Evolutionary conservation across 2,329 filamentous ascomycete genomes (phyloP).

Genomic region (Sarocladiaceae sp.): DNA sequence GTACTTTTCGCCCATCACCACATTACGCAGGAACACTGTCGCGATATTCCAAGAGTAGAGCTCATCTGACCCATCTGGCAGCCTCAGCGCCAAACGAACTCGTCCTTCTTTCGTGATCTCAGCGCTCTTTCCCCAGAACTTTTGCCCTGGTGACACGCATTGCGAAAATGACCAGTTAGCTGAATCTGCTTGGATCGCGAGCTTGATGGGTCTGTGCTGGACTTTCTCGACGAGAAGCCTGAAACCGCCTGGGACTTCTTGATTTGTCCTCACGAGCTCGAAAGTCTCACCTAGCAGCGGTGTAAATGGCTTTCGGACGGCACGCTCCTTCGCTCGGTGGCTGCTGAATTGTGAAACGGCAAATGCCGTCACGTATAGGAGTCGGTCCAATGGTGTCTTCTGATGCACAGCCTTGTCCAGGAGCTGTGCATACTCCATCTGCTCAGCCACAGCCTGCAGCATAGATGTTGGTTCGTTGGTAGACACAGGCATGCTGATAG

Average conservation of each 20-base stretch:
- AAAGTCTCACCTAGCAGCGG: conserved; percentile 94
- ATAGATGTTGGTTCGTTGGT: conserved; percentile 90
- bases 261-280: conserved; percentile 83
- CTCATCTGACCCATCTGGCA: conserved; percentile 66
- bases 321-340: conserved; percentile 79
- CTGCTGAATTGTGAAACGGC: conserved; percentile 83
- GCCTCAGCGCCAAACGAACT: conserved; percentile 68
- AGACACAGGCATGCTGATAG: conserved; percentile 95
- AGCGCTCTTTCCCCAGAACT: conserved; percentile 97
- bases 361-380: conserved; percentile 85
- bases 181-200: conserved; percentile 91
- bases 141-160: conserved; percentile 83
- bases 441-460: conserved; percentile 83
- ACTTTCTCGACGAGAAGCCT: conserved; percentile 95
- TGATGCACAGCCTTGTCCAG: conserved; percentile 70
- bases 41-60: conserved; percentile 85
- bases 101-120: conserved; percentile 92
- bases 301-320: conserved; percentile 95
- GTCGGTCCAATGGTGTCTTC: conserved; percentile 59
- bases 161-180: conserved; percentile 83
- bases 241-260: conserved; percentile 68
- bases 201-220: conserved; percentile 82
- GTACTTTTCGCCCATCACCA: conserved; percentile 97
- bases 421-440: conserved; percentile 83
- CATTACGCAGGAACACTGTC: conserved; percentile 88